Evolutionary conservation across 176 grass and related monocot genomes (phyloP).

Genomic region (Saccharum spontaneum): DNA sequence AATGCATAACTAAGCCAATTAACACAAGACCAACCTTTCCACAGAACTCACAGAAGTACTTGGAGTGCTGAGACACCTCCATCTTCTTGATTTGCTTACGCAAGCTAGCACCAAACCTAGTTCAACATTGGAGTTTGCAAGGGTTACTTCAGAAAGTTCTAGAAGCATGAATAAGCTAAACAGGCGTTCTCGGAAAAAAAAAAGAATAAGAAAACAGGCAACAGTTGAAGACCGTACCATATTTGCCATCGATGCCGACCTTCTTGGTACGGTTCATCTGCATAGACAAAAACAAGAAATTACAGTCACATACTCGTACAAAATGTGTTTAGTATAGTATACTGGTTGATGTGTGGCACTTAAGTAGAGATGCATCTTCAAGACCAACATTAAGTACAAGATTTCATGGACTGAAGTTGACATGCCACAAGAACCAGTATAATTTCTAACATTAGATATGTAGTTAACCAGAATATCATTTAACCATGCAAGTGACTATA

Average conservation of each 20-base stretch:
- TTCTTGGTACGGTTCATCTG: slow-evolving; percentile 98
- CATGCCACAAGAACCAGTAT: background rate
- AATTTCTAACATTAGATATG: background rate
- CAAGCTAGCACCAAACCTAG: slow-evolving; percentile 95
- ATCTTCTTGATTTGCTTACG: slow-evolving; percentile 99
- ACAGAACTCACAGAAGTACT: slow-evolving; percentile 96
- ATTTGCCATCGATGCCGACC: slow-evolving; percentile 91
- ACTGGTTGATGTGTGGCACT: background rate
- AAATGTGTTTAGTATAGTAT: background rate
- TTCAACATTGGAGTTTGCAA: slow-evolving; percentile 31
- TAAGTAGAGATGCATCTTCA: background rate
- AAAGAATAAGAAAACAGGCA: background rate
- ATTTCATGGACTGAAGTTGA: background rate
- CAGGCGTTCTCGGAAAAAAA: no score
- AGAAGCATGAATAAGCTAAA: background rate
- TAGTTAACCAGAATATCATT: no score
- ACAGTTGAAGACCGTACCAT: background rate
- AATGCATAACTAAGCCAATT: background rate
- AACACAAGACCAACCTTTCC: slow-evolving; percentile 57
- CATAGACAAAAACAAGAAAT: slow-evolving; percentile 33
- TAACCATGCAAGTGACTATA: no score
- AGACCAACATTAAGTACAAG: background rate
- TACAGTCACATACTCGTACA: background rate
- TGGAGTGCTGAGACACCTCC: slow-evolving; percentile 91
- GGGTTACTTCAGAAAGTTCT: background rate